Evolutionary conservation across 1,284 basidiomycete genomes (phyloP), one percentile per base, ranked within the genome.

Genomic region (Porodaedalea pini): DNA sequence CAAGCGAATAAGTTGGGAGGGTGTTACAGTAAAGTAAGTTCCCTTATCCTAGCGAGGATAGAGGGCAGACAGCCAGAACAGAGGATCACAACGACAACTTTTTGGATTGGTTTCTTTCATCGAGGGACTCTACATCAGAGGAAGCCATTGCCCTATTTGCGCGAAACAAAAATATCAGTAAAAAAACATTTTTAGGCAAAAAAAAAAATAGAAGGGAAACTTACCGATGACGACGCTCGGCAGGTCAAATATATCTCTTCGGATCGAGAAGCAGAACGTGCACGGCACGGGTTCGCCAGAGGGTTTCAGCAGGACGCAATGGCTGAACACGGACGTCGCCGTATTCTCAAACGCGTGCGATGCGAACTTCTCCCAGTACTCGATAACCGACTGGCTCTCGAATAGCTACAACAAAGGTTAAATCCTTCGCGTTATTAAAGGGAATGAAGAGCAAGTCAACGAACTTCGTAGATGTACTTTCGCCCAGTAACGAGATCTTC

Each of bases 311-410:
- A 98, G 73, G 29, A 92, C 88, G 61, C 91, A 94, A 67, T 94
- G 89, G 63, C 91, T 90, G 72, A 92, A 94, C 56, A 97, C 92
- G n/a, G 91, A 90, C 72, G 93, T 91, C 34, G 92, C 92, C 53
- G 92, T 94, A 72, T 94, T 95, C 73, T 97, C 94, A 65, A 98
- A 98, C 4, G 94, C 94, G 71, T 96, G 92, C 54, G 86, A 85
- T 21, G 92, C 91, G 70, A 96, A 97, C 71, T 91, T 92, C 72
- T 97, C 94, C 88, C 91, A 97, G 72, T 96, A 97, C 68, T 94
- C 89, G 54, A 97, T 91, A 25, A 90, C 88, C 48, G 90, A 92
- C 69, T 90, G 87, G 72, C 92, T 92, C 73, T 92, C 88, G 69
- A 94, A 93, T 50, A 95, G 74, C 89, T 92, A 66, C 6, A 25